phyloP scores from a whole-genome alignment of 2,329 filamentous ascomycete genomes.

The Huntiella abstrusa region DNA sequence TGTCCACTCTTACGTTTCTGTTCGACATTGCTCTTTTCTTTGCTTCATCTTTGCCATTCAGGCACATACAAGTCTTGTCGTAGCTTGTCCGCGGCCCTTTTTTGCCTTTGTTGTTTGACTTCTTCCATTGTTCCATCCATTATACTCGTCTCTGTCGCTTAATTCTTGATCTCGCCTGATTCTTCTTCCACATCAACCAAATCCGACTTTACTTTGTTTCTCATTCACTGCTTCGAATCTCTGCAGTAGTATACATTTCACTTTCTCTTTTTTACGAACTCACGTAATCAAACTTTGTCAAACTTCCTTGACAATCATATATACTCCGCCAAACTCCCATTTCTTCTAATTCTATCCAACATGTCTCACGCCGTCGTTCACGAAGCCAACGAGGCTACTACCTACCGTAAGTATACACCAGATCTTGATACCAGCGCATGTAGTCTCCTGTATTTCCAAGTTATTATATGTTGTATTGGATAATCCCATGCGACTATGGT shows the following conservation, averaged over 20 bases:
- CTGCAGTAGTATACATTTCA: background rate
- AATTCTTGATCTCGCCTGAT: background rate
- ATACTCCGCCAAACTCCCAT: background rate
- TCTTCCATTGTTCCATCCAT: conserved; percentile 2
- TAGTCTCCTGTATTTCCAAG: too few species aligned
- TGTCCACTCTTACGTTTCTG: conserved; percentile 3
- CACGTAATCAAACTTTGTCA: background rate
- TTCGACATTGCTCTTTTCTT: conserved; percentile 1
- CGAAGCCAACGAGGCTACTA: conserved; percentile 62
- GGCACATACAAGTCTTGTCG: background rate
- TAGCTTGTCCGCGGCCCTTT: conserved; percentile 1
- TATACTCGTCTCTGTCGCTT: background rate
- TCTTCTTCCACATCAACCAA: background rate
- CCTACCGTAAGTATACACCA: conserved; percentile 35
- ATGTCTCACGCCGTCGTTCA: conserved; percentile 34
- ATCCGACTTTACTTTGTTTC: background rate
- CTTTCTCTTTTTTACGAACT: background rate
- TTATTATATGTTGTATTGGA: too few species aligned
- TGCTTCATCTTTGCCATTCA: conserved; percentile 7
- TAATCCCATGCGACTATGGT: too few species aligned
- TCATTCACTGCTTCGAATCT: too few species aligned
- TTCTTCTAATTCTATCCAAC: background rate
- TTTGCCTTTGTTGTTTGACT: conserved; percentile 1
- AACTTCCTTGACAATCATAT: background rate
- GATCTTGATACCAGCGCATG: background rate